phyloP scores from a whole-genome alignment of 1,284 basidiomycete genomes.

The Schizopora paradoxa region DNA sequence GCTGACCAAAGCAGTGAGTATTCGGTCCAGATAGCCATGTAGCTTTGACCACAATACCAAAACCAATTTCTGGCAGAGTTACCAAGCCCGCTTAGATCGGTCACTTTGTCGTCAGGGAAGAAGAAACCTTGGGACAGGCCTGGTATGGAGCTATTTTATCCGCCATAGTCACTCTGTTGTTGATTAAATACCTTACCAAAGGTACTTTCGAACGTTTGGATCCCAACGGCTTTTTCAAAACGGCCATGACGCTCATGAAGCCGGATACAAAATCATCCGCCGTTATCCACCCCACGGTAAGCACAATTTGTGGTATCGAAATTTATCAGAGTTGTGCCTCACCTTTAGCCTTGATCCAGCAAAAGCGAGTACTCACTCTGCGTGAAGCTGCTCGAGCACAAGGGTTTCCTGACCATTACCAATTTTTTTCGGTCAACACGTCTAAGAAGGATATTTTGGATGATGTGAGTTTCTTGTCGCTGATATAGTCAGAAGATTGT shows the following conservation, averaged over 20 bases:
- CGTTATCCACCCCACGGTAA: conserved; percentile 56
- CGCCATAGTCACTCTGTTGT: neutral
- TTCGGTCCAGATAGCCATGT: conserved; percentile 1
- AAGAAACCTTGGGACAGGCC: conserved; percentile 24
- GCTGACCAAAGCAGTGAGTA: conserved; percentile 43
- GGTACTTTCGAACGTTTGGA: conserved; percentile 52
- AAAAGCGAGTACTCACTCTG: conserved; percentile 59
- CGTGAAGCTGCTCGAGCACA: conserved; percentile 65
- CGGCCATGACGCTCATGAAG: conserved; percentile 47
- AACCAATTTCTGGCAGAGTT: conserved; percentile 32
- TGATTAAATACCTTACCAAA: conserved; percentile 21
- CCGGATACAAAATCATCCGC: conserved; percentile 46
- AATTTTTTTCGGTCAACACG: conserved; percentile 46
- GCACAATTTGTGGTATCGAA: conserved; percentile 25
- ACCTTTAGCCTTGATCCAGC: conserved; percentile 32
- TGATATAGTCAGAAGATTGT: conserved; percentile 4
- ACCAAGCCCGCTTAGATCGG: conserved; percentile 31
- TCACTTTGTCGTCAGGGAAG: conserved; percentile 27
- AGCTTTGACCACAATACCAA: neutral
- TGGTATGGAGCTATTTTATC: conserved; percentile 21
- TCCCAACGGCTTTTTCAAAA: conserved; percentile 45
- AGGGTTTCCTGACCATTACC: conserved; percentile 64
- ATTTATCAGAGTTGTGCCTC: conserved; percentile 4
- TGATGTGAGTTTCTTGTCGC: conserved; percentile 39
- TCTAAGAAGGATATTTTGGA: conserved; percentile 30